phyloP scores from a whole-genome alignment of 371 early-diverging fungal genomes.

The Mucor plumbeus region DNA sequence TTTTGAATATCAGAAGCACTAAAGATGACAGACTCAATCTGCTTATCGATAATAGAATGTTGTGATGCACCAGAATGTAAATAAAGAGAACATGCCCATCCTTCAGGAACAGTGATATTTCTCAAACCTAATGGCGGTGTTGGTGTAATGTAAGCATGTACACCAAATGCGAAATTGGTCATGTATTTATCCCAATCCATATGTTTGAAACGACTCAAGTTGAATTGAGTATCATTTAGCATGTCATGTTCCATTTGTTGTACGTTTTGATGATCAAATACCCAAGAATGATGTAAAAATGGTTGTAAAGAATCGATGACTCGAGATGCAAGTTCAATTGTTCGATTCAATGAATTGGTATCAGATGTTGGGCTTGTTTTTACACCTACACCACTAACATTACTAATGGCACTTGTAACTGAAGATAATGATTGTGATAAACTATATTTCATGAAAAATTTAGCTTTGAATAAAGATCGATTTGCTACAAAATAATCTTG shows the following conservation, averaged over 20 bases:
- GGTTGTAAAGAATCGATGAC: slow-evolving; percentile 44
- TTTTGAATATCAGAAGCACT: slow-evolving; percentile 53
- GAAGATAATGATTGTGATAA: slow-evolving; percentile 42
- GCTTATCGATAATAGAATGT: slow-evolving; percentile 44
- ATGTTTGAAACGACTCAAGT: slow-evolving; percentile 18
- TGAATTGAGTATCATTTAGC: slow-evolving; percentile 31
- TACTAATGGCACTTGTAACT: slow-evolving; percentile 26
- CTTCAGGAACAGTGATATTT: slow-evolving; percentile 39
- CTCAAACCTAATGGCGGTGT: slow-evolving; percentile 34
- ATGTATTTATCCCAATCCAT: slow-evolving; percentile 51
- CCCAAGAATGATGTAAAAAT: slow-evolving; percentile 45
- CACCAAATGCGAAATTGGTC: slow-evolving; percentile 49
- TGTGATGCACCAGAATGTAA: slow-evolving; percentile 32
- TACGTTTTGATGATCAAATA: slow-evolving; percentile 46
- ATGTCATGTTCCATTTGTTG: slow-evolving; percentile 26
- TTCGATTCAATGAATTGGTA: slow-evolving; percentile 30
- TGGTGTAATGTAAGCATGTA: slow-evolving; percentile 45
- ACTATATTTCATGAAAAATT: slow-evolving; percentile 48
- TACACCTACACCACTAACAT: slow-evolving; percentile 24
- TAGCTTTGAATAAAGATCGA: slow-evolving; percentile 43
- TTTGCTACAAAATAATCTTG: slow-evolving; percentile 48
- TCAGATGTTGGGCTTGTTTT: slow-evolving; percentile 8
- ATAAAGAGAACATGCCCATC: slow-evolving; percentile 54
- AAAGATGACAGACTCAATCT: slow-evolving; percentile 51
- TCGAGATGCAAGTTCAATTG: slow-evolving; percentile 41